Evolutionary conservation across 1,284 basidiomycete genomes (phyloP).

Genomic region (Boletus albobrunnescens): DNA sequence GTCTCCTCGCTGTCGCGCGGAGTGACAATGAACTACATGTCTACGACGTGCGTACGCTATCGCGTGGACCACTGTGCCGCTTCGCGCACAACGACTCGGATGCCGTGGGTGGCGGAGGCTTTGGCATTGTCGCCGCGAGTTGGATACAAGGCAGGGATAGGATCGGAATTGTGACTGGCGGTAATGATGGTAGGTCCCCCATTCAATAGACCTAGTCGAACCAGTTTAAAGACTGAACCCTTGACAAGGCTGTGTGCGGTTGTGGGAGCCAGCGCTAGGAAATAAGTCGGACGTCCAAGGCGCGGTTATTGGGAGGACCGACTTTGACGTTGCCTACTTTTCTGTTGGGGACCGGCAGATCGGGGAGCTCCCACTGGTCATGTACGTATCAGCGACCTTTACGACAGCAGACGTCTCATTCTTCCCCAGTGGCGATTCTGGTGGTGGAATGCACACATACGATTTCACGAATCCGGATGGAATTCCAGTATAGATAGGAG

Average conservation of each 20-base stretch:
- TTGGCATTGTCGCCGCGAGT: conserved; percentile 50
- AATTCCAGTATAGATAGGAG: conserved; percentile 13
- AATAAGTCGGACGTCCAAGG: conserved; percentile 42
- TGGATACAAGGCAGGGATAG: conserved; percentile 50
- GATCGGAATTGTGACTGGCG: conserved; percentile 55
- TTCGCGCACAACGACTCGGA: conserved; percentile 46
- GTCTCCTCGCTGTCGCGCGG: conserved; percentile 56
- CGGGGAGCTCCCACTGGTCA: conserved; percentile 53
- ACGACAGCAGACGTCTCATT: conserved; percentile 11
- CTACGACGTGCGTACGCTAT: conserved; percentile 58
- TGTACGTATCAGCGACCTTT: conserved; percentile 44
- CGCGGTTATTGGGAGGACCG: conserved; percentile 44
- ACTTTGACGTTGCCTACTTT: conserved; percentile 58
- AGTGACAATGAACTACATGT: conserved; percentile 57
- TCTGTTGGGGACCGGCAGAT: conserved; percentile 51
- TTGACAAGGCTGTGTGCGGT: conserved; percentile 54
- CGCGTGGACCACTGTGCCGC: conserved; percentile 41
- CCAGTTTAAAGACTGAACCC: conserved; percentile 8
- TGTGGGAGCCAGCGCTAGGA: conserved; percentile 57
- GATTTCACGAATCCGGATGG: conserved; percentile 27
- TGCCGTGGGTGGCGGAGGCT: conserved; percentile 35
- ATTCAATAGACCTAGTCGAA: background rate
- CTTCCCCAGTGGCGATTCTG: conserved; percentile 27
- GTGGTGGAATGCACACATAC: conserved; percentile 32
- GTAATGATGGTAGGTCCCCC: conserved; percentile 53